phyloP scores from a whole-genome alignment of 108 stramenopile genomes.

The Nitzschia putrida region DNA sequence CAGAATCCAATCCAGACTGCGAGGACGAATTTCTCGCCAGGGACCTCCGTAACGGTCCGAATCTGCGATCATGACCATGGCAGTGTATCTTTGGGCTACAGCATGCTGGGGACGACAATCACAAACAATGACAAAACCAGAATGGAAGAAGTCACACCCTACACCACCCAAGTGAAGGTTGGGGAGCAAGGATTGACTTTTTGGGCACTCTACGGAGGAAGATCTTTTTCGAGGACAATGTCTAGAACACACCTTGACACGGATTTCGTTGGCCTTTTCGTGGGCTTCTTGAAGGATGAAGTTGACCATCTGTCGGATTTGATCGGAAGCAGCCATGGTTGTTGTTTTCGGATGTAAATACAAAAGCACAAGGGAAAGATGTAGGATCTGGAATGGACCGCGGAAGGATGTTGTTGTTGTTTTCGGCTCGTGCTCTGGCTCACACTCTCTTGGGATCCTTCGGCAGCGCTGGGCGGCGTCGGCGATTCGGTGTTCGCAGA shows the following conservation, averaged over 20 bases:
- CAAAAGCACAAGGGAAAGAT: neutral
- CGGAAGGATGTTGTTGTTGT: neutral
- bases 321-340: conserved; percentile 83
- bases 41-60: neutral
- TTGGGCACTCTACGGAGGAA: no score
- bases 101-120: no score
- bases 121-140: no score
- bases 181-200: no score
- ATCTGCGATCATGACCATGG: neutral
- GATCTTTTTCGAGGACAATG: no score
- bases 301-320: conserved; percentile 93
- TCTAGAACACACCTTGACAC: conserved; percentile 82
- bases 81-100: neutral
- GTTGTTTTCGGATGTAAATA: neutral
- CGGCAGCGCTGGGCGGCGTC: neutral
- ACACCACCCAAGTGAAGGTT: no score
- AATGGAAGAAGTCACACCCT: no score
- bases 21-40: neutral
- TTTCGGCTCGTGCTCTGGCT: no score
- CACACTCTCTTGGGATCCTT: neutral
- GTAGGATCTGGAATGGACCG: neutral
- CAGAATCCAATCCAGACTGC: neutral
- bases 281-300: conserved; percentile 98
- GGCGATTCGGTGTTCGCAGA: conserved; percentile 8
- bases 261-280: conserved; percentile 99